These are phyloP conservation scores for Catunica adiposa DNA, from an alignment of 2,329 filamentous ascomycete genomes.

Conservation along the genomic window DNA sequence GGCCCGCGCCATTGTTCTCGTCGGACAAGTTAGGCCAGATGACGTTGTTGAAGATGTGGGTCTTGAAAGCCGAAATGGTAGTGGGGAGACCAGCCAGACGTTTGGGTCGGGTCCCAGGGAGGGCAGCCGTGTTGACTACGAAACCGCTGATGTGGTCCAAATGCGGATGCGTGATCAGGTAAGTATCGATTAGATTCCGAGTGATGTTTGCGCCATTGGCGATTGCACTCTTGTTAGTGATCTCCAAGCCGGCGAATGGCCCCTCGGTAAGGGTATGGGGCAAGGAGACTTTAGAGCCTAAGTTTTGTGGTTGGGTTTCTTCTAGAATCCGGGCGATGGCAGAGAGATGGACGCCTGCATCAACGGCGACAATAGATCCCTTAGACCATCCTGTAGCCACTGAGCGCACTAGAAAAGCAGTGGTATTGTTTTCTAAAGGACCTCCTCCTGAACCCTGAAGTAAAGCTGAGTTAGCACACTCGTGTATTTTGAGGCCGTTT, in stretches of 20 bases:
- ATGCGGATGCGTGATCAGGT: constrained; percentile 93
- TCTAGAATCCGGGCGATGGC: constrained; percentile 70
- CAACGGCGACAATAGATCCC: constrained; percentile 76
- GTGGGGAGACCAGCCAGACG: constrained; percentile 69
- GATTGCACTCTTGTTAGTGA: constrained; percentile 48
- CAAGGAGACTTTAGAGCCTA: constrained; percentile 23
- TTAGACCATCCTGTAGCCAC: constrained; percentile 62
- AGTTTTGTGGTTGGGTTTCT: constrained; percentile 26
- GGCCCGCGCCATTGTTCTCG: constrained; percentile 82
- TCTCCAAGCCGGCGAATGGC: constrained; percentile 62
- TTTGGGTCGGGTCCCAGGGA: constrained; percentile 68
- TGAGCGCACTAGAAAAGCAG: constrained; percentile 76
- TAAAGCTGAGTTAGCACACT: constrained; percentile 18
- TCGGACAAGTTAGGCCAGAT: constrained; percentile 97
- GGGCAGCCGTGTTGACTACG: constrained; percentile 79
- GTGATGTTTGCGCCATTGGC: constrained; percentile 74
- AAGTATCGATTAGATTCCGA: constrained; percentile 64
- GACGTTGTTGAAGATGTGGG: constrained; percentile 90
- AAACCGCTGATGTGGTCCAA: constrained; percentile 86
- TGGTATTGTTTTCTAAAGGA: constrained; percentile 76
- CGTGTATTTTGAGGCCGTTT: not conserved
- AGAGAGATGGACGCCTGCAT: constrained; percentile 78
- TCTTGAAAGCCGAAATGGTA: constrained; percentile 84
- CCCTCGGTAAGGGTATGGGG: constrained; percentile 44
- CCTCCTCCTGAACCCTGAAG: constrained; percentile 73